A percentile compares a stretch with the other conserved stretches of the same genome.
phyloP scores from a whole-genome alignment of 805 yeast species.

The Suhomyces faveliae region DNA sequence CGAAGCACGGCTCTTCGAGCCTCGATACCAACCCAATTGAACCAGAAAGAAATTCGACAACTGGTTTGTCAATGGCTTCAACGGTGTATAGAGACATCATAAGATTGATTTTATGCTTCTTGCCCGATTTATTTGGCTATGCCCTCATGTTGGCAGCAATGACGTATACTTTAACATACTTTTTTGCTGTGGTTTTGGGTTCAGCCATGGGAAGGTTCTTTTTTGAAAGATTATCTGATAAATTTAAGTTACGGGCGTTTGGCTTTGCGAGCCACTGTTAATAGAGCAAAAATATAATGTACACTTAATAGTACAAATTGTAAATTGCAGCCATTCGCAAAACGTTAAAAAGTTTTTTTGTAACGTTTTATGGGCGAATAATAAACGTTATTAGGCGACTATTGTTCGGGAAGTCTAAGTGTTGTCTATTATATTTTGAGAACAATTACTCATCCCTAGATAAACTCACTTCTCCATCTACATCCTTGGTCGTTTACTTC shows the following conservation, averaged over 20 bases:
- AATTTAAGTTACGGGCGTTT: conserved; percentile 24
- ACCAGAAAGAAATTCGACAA: conserved; percentile 5
- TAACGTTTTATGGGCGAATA: too few species aligned
- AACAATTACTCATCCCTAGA: too few species aligned
- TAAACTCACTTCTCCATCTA: too few species aligned
- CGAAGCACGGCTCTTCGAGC: conserved; percentile 1
- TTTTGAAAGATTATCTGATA: conserved; percentile 56
- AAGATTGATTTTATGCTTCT: conserved; percentile 54
- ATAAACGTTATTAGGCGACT: too few species aligned
- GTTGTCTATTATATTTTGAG: too few species aligned
- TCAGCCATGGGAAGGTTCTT: conserved; percentile 67
- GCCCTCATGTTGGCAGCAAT: conserved; percentile 78
- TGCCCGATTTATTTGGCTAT: conserved; percentile 65
- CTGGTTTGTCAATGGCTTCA: conserved; percentile 16
- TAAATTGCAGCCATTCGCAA: too few species aligned
- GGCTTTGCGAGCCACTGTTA: conserved; percentile 5
- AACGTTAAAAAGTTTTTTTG: too few species aligned
- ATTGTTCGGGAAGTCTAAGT: too few species aligned
- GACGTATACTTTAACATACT: conserved; percentile 65
- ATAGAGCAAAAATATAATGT: not conserved
- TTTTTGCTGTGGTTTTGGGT: conserved; percentile 73
- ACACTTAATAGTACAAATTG: not conserved
- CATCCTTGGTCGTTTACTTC: too few species aligned
- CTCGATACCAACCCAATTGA: conserved; percentile 4
- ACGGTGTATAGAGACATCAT: conserved; percentile 49